Conservation (phyloP, 257 asterid species). For the Plectranthus barbatus region DNA sequence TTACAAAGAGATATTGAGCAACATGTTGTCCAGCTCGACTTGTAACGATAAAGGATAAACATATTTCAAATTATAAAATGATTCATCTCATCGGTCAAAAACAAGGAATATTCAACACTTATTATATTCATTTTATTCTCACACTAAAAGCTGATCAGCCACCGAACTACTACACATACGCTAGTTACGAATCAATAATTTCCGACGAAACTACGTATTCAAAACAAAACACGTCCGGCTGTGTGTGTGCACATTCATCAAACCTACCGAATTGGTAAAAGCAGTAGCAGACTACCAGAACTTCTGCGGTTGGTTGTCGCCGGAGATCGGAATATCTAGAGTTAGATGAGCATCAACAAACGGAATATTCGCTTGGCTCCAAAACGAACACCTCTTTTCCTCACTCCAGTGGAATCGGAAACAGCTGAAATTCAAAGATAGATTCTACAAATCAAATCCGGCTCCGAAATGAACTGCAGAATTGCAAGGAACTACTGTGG, state of each 20-base stretch:
- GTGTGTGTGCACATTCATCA: background rate
- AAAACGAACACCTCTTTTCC: background rate
- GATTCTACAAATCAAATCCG: background rate
- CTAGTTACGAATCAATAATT: background rate
- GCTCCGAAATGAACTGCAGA: background rate
- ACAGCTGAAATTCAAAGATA: background rate
- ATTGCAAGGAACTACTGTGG: background rate
- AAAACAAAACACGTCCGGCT: background rate
- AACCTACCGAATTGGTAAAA: background rate
- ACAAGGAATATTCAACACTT: no score
- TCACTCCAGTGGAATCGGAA: background rate
- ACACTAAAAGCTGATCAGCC: background rate
- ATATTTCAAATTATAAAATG: no score
- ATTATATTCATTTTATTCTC: no score
- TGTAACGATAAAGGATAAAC: no score
- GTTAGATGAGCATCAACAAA: constrained; percentile 18
- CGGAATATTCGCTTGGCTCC: background rate
- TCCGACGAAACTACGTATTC: background rate
- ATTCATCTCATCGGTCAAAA: no score
- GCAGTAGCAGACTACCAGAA: background rate
- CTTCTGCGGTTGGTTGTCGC: background rate
- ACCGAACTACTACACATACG: background rate
- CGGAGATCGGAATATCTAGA: background rate
- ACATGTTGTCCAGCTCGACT: no score
- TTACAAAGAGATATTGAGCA: no score